A percentile compares a stretch with the other conserved stretches of the same genome.
Conservation (phyloP, 2,329 filamentous ascomycete species). For the Monascus ruber region DNA sequence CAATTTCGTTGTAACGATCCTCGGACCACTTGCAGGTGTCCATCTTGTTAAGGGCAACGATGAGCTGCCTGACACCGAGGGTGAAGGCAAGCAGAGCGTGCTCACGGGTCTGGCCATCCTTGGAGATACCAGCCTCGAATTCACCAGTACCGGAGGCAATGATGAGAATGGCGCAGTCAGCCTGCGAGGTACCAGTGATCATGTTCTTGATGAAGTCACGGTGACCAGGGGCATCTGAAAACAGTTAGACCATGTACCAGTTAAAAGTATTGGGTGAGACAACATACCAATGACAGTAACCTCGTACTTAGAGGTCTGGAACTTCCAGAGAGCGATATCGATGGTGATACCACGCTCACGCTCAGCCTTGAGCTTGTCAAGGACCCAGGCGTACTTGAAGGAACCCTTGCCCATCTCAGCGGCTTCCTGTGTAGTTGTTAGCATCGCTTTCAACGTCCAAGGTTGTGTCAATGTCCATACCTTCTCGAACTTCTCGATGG, state of each 20-base stretch:
- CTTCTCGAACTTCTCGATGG: conserved; percentile 99
- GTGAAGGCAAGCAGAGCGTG: conserved; percentile 99
- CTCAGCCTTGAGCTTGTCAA: conserved; percentile 99
- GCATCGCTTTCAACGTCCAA: neutral
- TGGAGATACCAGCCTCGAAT: conserved; percentile 99
- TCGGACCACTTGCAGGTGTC: conserved; percentile 98
- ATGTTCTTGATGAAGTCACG: conserved; percentile 99
- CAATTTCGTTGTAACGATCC: conserved; percentile 94
- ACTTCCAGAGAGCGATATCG: conserved; percentile 99
- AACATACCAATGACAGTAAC: conserved; percentile 92
- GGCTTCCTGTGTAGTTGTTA: conserved; percentile 61
- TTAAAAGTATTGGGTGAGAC: too few species aligned
- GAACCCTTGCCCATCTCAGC: conserved; percentile 99
- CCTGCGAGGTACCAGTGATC: conserved; percentile 99
- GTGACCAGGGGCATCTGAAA: conserved; percentile 84
- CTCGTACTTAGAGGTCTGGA: conserved; percentile 96
- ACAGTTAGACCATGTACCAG: conserved; percentile 6
- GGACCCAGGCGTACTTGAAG: conserved; percentile 99
- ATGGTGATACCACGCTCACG: conserved; percentile 99
- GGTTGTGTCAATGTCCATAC: conserved; percentile 40
- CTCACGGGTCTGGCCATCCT: conserved; percentile 99
- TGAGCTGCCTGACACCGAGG: conserved; percentile 99
- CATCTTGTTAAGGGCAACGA: conserved; percentile 99
- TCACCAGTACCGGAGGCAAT: conserved; percentile 99
- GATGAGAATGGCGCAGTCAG: conserved; percentile 99